Percentiles rank a stretch among this genome's conserved stretches.
These are phyloP conservation scores for Aureobasidium subglaciale DNA, from an alignment of 2,329 filamentous ascomycete genomes.

Conservation along the genomic window DNA sequence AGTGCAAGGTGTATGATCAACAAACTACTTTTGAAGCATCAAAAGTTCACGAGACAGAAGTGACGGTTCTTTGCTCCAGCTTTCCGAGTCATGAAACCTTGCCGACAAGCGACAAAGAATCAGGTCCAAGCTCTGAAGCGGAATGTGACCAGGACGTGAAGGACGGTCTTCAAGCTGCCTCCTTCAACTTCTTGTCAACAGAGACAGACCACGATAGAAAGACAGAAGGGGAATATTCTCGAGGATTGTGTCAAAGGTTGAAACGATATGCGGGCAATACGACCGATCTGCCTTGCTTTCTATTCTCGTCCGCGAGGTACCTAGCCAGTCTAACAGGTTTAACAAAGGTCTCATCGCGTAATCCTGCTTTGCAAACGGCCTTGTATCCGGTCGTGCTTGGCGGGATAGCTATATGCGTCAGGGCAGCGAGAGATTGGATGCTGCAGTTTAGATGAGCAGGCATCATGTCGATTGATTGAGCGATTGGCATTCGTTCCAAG, in stretches of 20 bases:
- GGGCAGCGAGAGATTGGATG: neutral
- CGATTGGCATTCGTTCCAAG: neutral
- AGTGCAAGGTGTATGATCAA: neutral
- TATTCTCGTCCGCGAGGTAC: neutral
- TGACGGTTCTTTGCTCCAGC: constrained; percentile 11
- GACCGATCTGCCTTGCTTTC: neutral
- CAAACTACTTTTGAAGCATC: neutral
- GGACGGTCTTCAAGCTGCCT: neutral
- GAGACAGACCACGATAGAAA: neutral
- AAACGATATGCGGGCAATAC: neutral
- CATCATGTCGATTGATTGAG: neutral
- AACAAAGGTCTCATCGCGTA: constrained; percentile 13
- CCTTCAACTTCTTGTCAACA: neutral
- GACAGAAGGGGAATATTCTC: neutral
- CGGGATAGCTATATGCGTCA: neutral
- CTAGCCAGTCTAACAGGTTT: constrained; percentile 3
- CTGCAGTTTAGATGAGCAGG: neutral
- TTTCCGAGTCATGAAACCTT: constrained; percentile 11
- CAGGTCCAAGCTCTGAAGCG: neutral
- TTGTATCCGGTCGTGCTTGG: constrained; percentile 6
- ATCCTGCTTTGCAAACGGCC: constrained; percentile 12
- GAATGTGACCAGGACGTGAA: neutral
- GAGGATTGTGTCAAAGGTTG: neutral
- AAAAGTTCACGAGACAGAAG: constrained; percentile 7
- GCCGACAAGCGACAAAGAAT: neutral